A percentile compares a stretch with the other conserved stretches of the same genome.
Evolutionary conservation across 129 eudicot species (phyloP).

Genomic region (Tagetes erecta): DNA sequence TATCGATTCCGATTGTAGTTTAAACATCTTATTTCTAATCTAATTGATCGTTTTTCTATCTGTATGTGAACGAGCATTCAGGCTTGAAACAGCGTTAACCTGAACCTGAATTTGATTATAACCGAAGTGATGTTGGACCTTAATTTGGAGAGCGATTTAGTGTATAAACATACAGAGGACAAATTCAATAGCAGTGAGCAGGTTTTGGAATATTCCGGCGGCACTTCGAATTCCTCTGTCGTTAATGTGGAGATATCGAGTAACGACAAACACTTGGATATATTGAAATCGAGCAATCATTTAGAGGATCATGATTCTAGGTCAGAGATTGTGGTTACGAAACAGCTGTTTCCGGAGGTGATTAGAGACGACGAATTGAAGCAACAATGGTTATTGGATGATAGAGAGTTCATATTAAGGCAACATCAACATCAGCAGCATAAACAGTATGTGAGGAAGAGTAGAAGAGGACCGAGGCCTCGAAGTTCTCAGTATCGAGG

Average conservation of each 20-base stretch:
- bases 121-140: constrained; percentile 59
- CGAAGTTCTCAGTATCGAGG: constrained; percentile 89
- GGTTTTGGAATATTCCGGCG: constrained; percentile 43
- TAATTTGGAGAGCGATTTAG: constrained; percentile 48
- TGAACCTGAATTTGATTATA: constrained; percentile 24
- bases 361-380: constrained; percentile 22
- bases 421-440: constrained; percentile 25
- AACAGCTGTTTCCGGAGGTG: constrained; percentile 47
- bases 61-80: neutral
- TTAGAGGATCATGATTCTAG: constrained; percentile 24
- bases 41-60: constrained; percentile 8
- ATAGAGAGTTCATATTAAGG: constrained; percentile 23
- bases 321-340: constrained; percentile 35
- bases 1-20: constrained; percentile 6
- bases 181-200: constrained; percentile 23
- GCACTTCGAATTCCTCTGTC: constrained; percentile 61
- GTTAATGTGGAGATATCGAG: constrained; percentile 57
- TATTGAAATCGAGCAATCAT: constrained; percentile 39
- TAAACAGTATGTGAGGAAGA: constrained; percentile 53
- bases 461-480: constrained; percentile 83
- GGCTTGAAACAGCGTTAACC: constrained; percentile 13
- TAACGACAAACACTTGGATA: constrained; percentile 50
- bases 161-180: constrained; percentile 30
- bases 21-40: neutral
- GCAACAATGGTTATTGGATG: constrained; percentile 25